Evolutionary conservation across 257 asterid species (phyloP), one percentile per base, ranked within the genome.

Genomic region (Schizonepeta tenuifolia): DNA sequence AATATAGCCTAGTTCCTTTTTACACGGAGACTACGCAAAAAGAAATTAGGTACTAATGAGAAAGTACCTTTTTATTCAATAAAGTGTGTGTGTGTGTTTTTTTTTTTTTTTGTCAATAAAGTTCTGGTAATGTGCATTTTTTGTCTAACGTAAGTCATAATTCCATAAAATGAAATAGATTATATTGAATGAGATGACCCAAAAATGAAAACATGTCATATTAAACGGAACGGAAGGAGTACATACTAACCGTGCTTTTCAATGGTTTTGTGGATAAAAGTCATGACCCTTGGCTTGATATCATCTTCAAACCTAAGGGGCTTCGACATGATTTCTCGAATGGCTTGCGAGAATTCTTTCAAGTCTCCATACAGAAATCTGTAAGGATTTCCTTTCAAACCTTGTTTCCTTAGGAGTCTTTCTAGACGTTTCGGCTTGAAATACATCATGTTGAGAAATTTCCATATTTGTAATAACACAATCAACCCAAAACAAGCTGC

Each of bases 341-440:
- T 1, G 35, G 64, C 35, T 6, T 20, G 12, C 10, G 26, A 7
- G 10, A 79, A 2, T 15, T 87, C 86, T 38, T 77, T 80, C 65
- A 77, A 33, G 44, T 87, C 92, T 14, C 92, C 89, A 49, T 63
- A 64, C 14, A 83, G 28, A 2, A 81, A 41, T 0, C 46, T 79
- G 79, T 79, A 86, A 1, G 80, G 41, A 28, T 79, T 86, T 4
- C 89, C 89, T 9, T 60, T 69, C 26, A 84, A 72, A 20, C 92
- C 88, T 67, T 84, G 87, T 10, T 49, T 53, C 58, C 78, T 79
- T 38, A 86, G 74, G 13, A 12, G 8, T 13, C 72, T 80, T 36
- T 83, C 88, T 18, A 82, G 69, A 53, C 72, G 81, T 67, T 78
- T 84, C 0, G 92, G 92, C 56, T 9, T 63, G 38, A 83, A 65